Evolutionary conservation across 352 stramenopile species (phyloP).

Genomic region (Pseudoperonospora humuli): DNA sequence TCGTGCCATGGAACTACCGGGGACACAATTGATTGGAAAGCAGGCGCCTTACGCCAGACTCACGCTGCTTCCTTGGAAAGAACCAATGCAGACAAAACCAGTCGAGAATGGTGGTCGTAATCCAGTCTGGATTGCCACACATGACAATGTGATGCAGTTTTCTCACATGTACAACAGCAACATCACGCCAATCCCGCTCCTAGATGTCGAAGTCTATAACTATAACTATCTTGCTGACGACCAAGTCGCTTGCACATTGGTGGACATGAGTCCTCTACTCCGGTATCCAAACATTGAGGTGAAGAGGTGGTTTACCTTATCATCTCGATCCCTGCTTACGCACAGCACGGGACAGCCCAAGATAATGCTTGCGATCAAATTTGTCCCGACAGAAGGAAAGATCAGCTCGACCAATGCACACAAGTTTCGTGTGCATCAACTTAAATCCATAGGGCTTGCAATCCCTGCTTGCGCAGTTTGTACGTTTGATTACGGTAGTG

Average conservation of each 20-base stretch:
- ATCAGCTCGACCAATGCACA: conserved; percentile 57
- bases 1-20: conserved; percentile 62
- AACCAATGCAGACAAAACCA: conserved; percentile 72
- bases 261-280: conserved; percentile 78
- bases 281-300: conserved; percentile 60
- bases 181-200: conserved; percentile 75
- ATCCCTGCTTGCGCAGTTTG: conserved; percentile 74
- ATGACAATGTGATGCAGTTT: conserved; percentile 79
- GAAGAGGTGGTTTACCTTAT: conserved; percentile 79
- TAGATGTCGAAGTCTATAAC: conserved; percentile 84
- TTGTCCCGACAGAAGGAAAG: conserved; percentile 57
- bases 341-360: conserved; percentile 46
- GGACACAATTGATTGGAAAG: conserved; percentile 54
- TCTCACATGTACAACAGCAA: conserved; percentile 87
- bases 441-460: conserved; percentile 78
- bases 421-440: conserved; percentile 82
- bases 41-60: conserved; percentile 66
- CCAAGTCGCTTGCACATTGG: conserved; percentile 61
- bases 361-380: conserved; percentile 70
- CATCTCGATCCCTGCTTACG: conserved; percentile 43
- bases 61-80: conserved; percentile 77
- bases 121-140: conserved; percentile 57
- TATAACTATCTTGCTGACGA: conserved; percentile 79
- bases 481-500: conserved; percentile 19
- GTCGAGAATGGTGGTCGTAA: conserved; percentile 66